Base-by-base conservation (phyloP, 2,329 filamentous ascomycete genomes). In the Fusarium sp. region DNA sequence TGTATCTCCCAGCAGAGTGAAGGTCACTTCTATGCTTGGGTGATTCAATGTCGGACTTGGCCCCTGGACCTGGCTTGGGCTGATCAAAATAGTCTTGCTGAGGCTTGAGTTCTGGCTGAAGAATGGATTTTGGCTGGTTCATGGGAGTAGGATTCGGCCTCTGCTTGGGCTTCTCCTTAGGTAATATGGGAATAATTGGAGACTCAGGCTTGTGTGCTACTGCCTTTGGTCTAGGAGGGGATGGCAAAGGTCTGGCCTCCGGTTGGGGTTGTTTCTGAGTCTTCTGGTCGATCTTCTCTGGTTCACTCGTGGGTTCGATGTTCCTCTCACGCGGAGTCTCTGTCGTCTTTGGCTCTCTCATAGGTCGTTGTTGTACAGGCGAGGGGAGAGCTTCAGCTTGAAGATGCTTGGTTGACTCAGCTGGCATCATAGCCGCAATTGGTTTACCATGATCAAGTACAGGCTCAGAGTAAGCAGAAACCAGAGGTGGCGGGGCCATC, bases 401-500 rank as follows among this genome's bases (percentile, higher is more conserved):
- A 18, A 44, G 6, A 12, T 30, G 11, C 15, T 18, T 29, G 15
- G 8, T 20, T 18, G 27, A 9, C 20, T 53, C 30, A 13, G 12
- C 6, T 16, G 38, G 12, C 4, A 7, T 10, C 3, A 8, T 16
- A 49, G 30, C 5, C 38, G 32, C 61, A 29, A 58, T n/a, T 20
- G 56, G 30, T 5, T 66, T 66, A 2, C 24, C 16, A 25, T 30
- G 18, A 5, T 47, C 61, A 9, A 56, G 56, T 8, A 47, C 22
- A 4, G 47, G 52, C 25, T 61, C 54, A 6, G 63, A 58, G 38
- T 54, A 52, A 18, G 60, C 20, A 13, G 38, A 49, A 27, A 53
- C 58, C 16, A 69, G 51, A 18, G 64, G 65, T 18, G 55, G 68
- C 27, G 59, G 53, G 38, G 60, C 40, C 22, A 47, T 20, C 24